Base-by-base conservation (phyloP, 371 early-diverging fungal genomes). In the Modicella reniformis region DNA sequence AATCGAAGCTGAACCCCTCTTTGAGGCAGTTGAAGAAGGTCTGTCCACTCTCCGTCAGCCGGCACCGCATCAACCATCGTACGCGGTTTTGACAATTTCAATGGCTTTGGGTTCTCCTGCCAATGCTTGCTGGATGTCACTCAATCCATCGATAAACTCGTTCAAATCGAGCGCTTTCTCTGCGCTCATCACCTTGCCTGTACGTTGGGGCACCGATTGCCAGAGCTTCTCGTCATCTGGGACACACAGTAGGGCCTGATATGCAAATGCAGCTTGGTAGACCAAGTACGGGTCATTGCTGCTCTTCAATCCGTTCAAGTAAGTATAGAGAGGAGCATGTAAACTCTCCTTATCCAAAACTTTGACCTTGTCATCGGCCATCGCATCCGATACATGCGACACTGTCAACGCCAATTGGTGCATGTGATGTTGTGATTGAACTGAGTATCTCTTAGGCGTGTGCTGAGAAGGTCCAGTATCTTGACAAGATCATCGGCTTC, bases 241-340 rank as follows among this genome's bases (percentile, higher is more conserved):
- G 44, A 64, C 32, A 25, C 47, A 56, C 29, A 41, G 55, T 2
- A 64, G 65, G 0, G 56, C 65, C n/a, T 64, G 65, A 23, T 54
- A 50, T 2, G 65, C 65, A 10, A 50, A 58, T 15, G 50, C 30
- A 9, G 41, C 57, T n/a, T 65, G 58, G 29, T 57, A 58, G n/a
- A 37, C 33, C 3, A 65, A 7, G 12, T 29, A 41, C 2, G 57
- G 65, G 15, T 65, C 58, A 6, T 40, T 37, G 41, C 51, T 57
- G 3, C 33, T 23, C 50, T 29, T 26, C 5, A 65, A n/a, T 15
- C 8, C 23, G 2, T 49, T 28, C 65, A 65, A 49, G 8, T 57
- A 32, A 1, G 1, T 28, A 1, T 25, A 15, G 1, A 65, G 58
- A 1, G 65, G 65, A 25, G 47, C 65, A 29, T 57, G 58, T 21